Base-by-base conservation (phyloP, 805 yeast species). In the Ogataea ganodermae region DNA sequence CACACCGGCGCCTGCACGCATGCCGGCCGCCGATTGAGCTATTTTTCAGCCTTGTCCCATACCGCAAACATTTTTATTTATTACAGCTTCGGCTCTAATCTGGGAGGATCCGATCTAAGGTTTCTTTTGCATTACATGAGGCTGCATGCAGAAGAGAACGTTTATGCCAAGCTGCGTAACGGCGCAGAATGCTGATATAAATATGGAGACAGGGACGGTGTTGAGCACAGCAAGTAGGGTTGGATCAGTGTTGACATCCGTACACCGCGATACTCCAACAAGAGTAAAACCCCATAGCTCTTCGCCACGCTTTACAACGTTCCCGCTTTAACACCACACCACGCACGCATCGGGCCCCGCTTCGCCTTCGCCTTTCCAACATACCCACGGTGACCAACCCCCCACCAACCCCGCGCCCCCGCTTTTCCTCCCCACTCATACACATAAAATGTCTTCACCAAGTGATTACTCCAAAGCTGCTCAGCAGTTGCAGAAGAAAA, bases 401-500 rank as follows among this genome's bases (percentile, higher is more conserved):
- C 31, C 18, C 35, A 31, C 17, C 35, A 31, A 31, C 35, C n/a
- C 10, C 9, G 10, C 31, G 10, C n/a, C 31, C 5, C 10, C 31
- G 14, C 10, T 9, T 27, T 27, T 12, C 10, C 7, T 31, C 35
- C 21, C 14, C 35, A 14, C 7, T 17, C 21, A 5, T 12, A 16
- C 6, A 6, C 14, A 9, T 17, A 30, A 27, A 28, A 39, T 39
- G 42, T 46, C 46, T 4, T 50, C 53, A 18, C 53, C 53, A 27
- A 20, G 22, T 21, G 43, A 28, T 16, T 17, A 42, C 31, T 44
- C 39, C 16, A 33, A 43, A 28, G 42, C 45, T n/a, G 12, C 35
- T n/a, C 35, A 24, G 10, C 51, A 49, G 26, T 50, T 42, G 17
- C 50, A 48, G 27, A 55, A 59, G 48, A 80, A 80, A 63, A 78